Conservation (phyloP, 257 asterid genomes). For the Prunella vulgaris region DNA sequence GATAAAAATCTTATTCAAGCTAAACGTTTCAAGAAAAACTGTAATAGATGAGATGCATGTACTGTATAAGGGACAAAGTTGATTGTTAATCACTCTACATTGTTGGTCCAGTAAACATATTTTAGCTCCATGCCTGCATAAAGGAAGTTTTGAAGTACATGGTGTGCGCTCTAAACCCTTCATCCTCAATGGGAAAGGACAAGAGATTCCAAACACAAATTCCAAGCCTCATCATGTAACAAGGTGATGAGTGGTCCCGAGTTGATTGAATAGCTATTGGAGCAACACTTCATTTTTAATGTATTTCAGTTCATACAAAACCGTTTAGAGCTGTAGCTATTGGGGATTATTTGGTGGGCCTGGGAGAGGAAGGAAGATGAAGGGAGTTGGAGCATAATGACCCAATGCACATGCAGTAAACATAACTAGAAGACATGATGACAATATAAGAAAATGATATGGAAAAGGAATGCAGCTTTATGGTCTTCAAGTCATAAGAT, state of each 20-base stretch:
- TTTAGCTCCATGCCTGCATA: not conserved
- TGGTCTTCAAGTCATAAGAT: too few relatives aligned
- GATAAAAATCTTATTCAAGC: conserved; percentile 17
- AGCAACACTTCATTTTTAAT: not conserved
- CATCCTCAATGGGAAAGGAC: conserved; percentile 4
- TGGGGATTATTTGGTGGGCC: not conserved
- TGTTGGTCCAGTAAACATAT: not conserved
- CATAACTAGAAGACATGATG: not conserved
- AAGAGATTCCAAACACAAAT: not conserved
- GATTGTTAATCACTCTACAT: too few relatives aligned
- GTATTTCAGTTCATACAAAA: not conserved
- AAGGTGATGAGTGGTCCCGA: not conserved
- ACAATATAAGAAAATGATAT: not conserved
- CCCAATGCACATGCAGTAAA: not conserved
- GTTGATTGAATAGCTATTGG: conserved; percentile 5
- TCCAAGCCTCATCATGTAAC: not conserved
- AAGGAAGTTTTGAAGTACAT: not conserved
- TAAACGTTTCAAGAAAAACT: conserved; percentile 11
- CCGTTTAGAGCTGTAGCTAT: not conserved
- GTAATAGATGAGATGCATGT: conserved; percentile 8
- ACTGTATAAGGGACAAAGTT: not conserved
- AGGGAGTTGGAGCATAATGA: not conserved
- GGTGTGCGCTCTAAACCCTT: conserved; percentile 2
- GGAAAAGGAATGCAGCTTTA: too few relatives aligned
- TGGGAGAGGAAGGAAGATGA: not conserved